These are phyloP conservation scores for Teratosphaeria pseudoeucalypti DNA, from an alignment of 2,329 filamentous ascomycete species.

Conservation along the genomic window DNA sequence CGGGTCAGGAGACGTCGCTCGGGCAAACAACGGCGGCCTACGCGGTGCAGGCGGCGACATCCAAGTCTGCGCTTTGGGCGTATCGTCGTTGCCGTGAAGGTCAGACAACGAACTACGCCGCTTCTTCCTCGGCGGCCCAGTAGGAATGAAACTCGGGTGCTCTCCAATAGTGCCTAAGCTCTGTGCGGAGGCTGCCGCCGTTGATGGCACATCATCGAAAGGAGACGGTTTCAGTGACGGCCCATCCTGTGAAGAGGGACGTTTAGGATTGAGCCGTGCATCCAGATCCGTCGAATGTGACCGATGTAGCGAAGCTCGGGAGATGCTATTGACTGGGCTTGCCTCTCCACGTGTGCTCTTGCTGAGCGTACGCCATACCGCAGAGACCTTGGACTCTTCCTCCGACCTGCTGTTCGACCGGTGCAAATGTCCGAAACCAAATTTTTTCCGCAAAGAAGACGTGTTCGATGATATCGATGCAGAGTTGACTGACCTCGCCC, in stretches of 20 bases:
- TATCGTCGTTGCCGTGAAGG: slow-evolving; percentile 56
- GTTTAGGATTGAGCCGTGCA: slow-evolving; percentile 33
- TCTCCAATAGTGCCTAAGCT: slow-evolving; percentile 43
- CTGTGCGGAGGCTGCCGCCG: neutral
- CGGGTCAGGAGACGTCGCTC: slow-evolving; percentile 11
- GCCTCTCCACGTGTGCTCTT: slow-evolving; percentile 56
- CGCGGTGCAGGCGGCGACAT: slow-evolving; percentile 13
- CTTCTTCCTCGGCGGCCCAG: slow-evolving; percentile 56
- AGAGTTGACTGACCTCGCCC: slow-evolving; percentile 51
- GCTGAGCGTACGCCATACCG: slow-evolving; percentile 79
- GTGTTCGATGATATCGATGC: slow-evolving; percentile 76
- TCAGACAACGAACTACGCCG: slow-evolving; percentile 87
- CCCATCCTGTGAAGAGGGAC: slow-evolving; percentile 47
- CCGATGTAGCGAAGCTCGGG: slow-evolving; percentile 56
- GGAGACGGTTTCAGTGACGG: slow-evolving; percentile 3
- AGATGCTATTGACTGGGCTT: slow-evolving; percentile 53
- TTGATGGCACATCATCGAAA: slow-evolving; percentile 3
- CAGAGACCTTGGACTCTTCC: slow-evolving; percentile 58
- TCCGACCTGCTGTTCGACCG: slow-evolving; percentile 69
- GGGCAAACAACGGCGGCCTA: slow-evolving; percentile 12
- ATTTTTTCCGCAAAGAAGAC: slow-evolving; percentile 74
- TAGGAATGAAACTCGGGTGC: slow-evolving; percentile 34
- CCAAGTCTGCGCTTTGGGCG: slow-evolving; percentile 10
- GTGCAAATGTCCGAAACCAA: slow-evolving; percentile 63
- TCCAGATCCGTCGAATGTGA: slow-evolving; percentile 72